Percentiles rank a stretch among this genome's conserved stretches.
These are phyloP conservation scores for Trifolium pratense DNA, from an alignment of 306 rosid genomes.

Conservation along the genomic window DNA sequence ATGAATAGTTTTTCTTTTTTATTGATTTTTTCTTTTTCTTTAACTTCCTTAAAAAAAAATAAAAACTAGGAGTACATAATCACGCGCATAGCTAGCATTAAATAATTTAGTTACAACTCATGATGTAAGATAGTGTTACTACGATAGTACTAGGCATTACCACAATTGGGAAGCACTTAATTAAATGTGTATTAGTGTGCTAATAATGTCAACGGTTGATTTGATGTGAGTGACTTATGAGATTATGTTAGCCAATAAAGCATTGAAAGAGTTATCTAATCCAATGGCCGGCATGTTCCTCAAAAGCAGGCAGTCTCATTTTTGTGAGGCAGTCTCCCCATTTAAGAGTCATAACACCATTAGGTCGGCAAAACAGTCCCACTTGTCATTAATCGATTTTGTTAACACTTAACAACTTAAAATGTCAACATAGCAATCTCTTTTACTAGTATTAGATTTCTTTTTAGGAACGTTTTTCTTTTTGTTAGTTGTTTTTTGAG, in stretches of 20 bases:
- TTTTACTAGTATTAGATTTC: too few relatives aligned
- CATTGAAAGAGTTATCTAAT: constrained; percentile 16
- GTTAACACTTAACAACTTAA: not conserved
- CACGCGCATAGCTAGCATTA: constrained; percentile 36
- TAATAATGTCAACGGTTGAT: constrained; percentile 43
- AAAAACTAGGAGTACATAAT: not conserved
- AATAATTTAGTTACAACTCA: constrained; percentile 29
- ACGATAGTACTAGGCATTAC: not conserved
- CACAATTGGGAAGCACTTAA: constrained; percentile 9
- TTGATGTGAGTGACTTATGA: constrained; percentile 17
- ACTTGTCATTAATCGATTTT: constrained; percentile 9
- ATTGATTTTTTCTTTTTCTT: too few relatives aligned
- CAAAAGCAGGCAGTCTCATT: constrained; percentile 44
- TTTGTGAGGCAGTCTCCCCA: constrained; percentile 43
- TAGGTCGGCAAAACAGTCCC: constrained; percentile 43
- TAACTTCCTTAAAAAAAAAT: too few relatives aligned
- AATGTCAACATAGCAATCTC: not conserved
- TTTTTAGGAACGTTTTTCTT: too few relatives aligned
- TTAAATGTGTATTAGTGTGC: constrained; percentile 17
- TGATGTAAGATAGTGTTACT: not conserved
- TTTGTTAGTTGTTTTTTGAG: too few relatives aligned
- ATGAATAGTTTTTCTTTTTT: too few relatives aligned
- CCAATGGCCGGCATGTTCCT: constrained; percentile 54
- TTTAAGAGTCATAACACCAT: constrained; percentile 1
- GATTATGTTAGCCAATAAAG: constrained; percentile 37